Percentiles rank a stretch among this genome's conserved stretches.
These are phyloP conservation scores for Geosmithia morbida DNA, from an alignment of 2,329 filamentous ascomycete genomes.

Conservation along the genomic window DNA sequence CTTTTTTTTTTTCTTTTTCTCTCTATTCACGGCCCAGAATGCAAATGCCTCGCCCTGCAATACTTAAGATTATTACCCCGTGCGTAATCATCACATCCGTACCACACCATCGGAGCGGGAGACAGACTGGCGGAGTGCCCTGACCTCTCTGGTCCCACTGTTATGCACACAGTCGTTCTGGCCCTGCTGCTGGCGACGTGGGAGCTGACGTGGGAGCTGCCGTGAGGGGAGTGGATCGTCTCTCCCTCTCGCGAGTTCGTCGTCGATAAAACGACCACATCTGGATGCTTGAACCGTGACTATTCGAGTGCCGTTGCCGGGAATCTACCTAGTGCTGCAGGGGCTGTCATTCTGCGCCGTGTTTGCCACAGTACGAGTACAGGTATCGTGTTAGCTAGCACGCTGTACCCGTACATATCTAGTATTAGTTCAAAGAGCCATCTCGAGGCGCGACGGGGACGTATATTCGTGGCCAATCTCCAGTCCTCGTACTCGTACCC, in stretches of 20 bases:
- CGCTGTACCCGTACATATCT: too few relatives aligned
- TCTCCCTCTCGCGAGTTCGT: not conserved
- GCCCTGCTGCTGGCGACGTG: not conserved
- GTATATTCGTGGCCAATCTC: too few relatives aligned
- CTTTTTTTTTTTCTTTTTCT: too few relatives aligned
- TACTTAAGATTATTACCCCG: not conserved
- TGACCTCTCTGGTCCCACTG: not conserved
- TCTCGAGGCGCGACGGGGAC: too few relatives aligned
- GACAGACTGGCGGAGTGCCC: constrained; percentile 3
- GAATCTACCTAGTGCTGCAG: not conserved
- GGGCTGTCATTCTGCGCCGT: too few relatives aligned
- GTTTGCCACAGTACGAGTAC: too few relatives aligned
- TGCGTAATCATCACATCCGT: constrained; percentile 2
- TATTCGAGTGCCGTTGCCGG: not conserved
- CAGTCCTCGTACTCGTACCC: not conserved
- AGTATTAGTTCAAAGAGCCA: too few relatives aligned
- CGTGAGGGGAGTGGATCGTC: not conserved
- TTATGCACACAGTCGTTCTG: not conserved
- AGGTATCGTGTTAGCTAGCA: too few relatives aligned
- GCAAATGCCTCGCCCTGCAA: not conserved
- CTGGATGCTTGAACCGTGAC: not conserved
- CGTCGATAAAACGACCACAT: not conserved
- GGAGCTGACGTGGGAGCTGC: not conserved
- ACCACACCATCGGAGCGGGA: constrained; percentile 11
- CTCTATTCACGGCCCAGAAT: not conserved